Base-by-base conservation (phyloP, 345 rosid species). In the Barbarea vulgaris region DNA sequence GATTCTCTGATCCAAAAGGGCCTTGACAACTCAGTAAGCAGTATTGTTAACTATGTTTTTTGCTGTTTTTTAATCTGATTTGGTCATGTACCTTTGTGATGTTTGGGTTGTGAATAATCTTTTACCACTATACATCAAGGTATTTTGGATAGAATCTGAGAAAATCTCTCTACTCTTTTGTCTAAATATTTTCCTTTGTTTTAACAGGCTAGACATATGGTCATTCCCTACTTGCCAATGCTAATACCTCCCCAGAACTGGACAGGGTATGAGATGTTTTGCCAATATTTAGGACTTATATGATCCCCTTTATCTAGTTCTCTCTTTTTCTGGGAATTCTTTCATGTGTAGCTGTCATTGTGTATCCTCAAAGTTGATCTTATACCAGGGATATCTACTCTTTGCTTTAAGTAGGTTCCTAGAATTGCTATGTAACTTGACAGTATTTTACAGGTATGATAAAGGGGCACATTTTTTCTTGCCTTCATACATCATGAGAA, bases 211-310 rank as follows among this genome's bases (percentile, higher is more conserved):
- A 87, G 93, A 78, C 96, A 93, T 82, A 93, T 93, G 98, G 96
- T 96, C 77, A 89, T 96, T 74, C 98, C 98, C 74, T 93, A 96
- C 78, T 85, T 96, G 94, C 99, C 99, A 42, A 96, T 96, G 99
- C 64, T 96, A 79, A 81, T 96, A 70, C 96, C 99, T 68, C 98
- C 99, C 21, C 28, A 72, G 80, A 87, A 93, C 73, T 96, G 99
- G 99, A 88, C 83, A 75, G 93, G 96, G 99, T 96, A 91, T 73
- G 88, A 14, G n/a, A 44, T 85, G 44, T 44, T 56, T 62, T 33
- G 6, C 51, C 33, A 53, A 34, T 69, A 61, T 13, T 44, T 42
- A 54, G 52, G 33, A 62, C 59, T 61, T 69, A 1, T 17, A 31
- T 64, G 61, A 65, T 64, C 64, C 46, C 12, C 15, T 14, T 27